Base-by-base conservation (phyloP, 306 rosid genomes). In the Quercus cerris region DNA sequence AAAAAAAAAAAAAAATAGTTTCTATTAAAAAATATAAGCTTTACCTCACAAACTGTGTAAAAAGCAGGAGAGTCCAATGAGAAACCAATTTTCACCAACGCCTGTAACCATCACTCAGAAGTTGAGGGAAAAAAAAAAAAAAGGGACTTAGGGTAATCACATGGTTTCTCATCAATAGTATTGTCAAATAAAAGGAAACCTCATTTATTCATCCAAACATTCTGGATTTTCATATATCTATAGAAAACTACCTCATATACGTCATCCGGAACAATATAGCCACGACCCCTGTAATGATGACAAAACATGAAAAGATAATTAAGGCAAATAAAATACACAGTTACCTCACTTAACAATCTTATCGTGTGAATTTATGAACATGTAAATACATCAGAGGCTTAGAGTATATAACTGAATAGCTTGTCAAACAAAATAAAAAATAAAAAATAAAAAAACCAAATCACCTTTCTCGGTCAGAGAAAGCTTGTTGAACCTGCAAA, bases 31-130 rank as follows among this genome's bases (percentile, higher is more conserved):
- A 18, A 18, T 68, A 78, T 61, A 70, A 57, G 73, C 10, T 79
- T 78, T 89, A 94, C 97, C 98, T 92, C 98, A 0, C 98, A 94
- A 64, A 81, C 97, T 73, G 97, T 82, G 86, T 84, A 92, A 80
- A 94, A 94, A 25, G 97, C 94, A 74, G 97, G 98, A 82, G 98
- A 88, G 86, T 94, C 98, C 87, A 94, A 85, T 78, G 62, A 84
- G 90, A 90, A 92, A 70, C 97, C 98, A 84, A 92, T 82, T 86
- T 94, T 94, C 58, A 77, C 83, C 89, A 92, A 82, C 22, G 91
- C 97, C 97, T 92, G 92, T 35, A 76, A 63, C 56, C 84, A 70
- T 83, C 44, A 58, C 75, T 67, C 54, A 82, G 76, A 79, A 74
- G 57, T 75, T 77, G 71, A 85, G 44, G 46, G 35, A n/a, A 76